Base-by-base conservation (phyloP, 768 basidiomycete species). In the Melanogaster broomeanus region DNA sequence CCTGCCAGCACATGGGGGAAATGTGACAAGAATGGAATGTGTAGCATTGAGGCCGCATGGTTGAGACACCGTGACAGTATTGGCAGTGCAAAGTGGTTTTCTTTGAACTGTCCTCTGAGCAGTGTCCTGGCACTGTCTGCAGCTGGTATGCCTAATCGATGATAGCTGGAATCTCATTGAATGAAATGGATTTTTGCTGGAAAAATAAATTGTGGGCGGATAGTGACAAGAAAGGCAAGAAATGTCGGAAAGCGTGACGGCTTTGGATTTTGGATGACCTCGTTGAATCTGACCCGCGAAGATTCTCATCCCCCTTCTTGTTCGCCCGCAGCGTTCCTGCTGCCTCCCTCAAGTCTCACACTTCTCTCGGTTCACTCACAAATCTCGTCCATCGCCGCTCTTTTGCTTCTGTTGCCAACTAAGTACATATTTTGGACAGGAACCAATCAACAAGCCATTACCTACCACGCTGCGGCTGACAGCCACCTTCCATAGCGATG, bases 401-500 rank as follows among this genome's bases (percentile, higher is more conserved):
- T 48, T 56, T 56, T 45, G 25, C 37, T 39, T 44, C 9, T 39
- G 33, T n/a, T 35, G 9, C 41, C 33, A 12, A 22, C 37, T 25
- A 5, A 30, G 39, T 41, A 48, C 25, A 48, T 48, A 31, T 3
- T 28, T n/a, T 45, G 43, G 49, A 39, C 25, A 38, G 24, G 42
- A 24, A n/a, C 2, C 49, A 18, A 21, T 21, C 18, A 24, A n/a
- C 2, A 42, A 18, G 19, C 30, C 18, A 37, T 16, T 37, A 37
- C 49, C 13, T 19, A 12, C 35, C n/a, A 19, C 28, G 30, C n/a
- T 16, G 24, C 5, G 19, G 34, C 18, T 45, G 27, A 38, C n/a
- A 15, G 45, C 37, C 22, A n/a, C 15, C 31, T 15, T 11, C 12
- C 12, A 30, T 31, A 15, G 4, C 55, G 22, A 68, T 67, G 65